A percentile compares a stretch with the other conserved stretches of the same genome.
Evolutionary conservation across 2,329 filamentous ascomycete genomes (phyloP).

Genomic region (Lasiodiplodia sp.): DNA sequence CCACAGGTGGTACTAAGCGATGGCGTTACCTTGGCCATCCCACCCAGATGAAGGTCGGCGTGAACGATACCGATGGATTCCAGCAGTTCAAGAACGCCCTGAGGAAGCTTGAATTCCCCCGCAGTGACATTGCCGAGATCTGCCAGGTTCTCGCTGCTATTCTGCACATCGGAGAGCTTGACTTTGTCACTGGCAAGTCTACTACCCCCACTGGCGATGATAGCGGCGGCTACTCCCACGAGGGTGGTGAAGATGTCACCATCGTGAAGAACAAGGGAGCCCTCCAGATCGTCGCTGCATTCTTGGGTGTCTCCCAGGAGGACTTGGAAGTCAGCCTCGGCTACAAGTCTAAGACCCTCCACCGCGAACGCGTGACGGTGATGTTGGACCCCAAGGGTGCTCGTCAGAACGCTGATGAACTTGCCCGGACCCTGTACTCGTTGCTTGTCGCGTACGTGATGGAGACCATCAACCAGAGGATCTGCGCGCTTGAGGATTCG

Average conservation of each 20-base stretch:
- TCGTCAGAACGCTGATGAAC: constrained; percentile 88
- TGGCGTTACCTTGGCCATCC: constrained; percentile 98
- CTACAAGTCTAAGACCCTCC: constrained; percentile 96
- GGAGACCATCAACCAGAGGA: constrained; percentile 87
- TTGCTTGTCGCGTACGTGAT: constrained; percentile 93
- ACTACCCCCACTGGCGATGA: constrained; percentile 85
- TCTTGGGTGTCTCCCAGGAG: constrained; percentile 81
- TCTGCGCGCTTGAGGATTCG: constrained; percentile 85
- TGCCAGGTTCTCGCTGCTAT: constrained; percentile 94
- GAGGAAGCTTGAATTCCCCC: constrained; percentile 90
- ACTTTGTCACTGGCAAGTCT: constrained; percentile 83
- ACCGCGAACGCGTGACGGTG: constrained; percentile 95
- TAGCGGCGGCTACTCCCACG: constrained; percentile 94
- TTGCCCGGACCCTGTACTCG: constrained; percentile 91
- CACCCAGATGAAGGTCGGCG: constrained; percentile 94
- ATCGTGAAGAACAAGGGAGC: constrained; percentile 94
- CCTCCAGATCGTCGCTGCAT: constrained; percentile 86
- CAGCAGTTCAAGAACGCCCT: constrained; percentile 97
- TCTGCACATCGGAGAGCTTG: constrained; percentile 95
- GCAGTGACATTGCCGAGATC: constrained; percentile 93
- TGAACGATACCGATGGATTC: constrained; percentile 95
- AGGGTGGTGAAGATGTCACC: constrained; percentile 86
- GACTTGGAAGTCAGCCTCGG: constrained; percentile 89
- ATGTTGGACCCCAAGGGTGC: constrained; percentile 95
- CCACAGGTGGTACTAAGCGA: constrained; percentile 71